Base-by-base conservation (phyloP, 179 eudicot species). In the Heliamphora pulchella region DNA sequence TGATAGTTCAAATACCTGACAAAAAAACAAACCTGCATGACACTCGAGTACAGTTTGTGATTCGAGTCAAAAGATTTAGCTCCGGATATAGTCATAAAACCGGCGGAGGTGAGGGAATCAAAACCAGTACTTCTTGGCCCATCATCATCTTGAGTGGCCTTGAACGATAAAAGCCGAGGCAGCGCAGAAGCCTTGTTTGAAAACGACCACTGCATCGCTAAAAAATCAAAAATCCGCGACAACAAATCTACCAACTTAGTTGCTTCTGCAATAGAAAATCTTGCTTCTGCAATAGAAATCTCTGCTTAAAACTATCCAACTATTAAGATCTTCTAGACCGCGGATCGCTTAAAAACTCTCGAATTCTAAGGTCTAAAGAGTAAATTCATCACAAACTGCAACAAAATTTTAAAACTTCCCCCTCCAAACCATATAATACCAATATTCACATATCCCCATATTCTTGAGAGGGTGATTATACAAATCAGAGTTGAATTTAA, bases 121-220 rank as follows among this genome's bases (percentile, higher is more conserved):
- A 81, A 82, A 55, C 80, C 86, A 57, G 70, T 75, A 79, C 80
- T 81, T 51, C 77, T 70, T 0, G 83, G 62, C 58, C 77, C 87
- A 76, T 78, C 87, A 76, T 80, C 86, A 74, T 84, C 87, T 69
- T 85, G 83, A 14, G 72, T 69, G 51, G 89, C 82, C 53, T 85
- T 86, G 57, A 91, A 91, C 15, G 97, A 89, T 22, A 91, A 73
- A 78, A 87, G 61, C 76, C 86, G 89, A 18, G 91, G 84, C 74
- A 71, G 57, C 4, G 66, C 69, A 74, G 75, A 71, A 63, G 61
- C 75, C 75, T 81, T 86, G 74, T 85, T 82, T 44, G 91, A 69
- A 64, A 90, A 90, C 17, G 93, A 86, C 93, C 91, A 89, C 84
- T 90, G 91, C 82, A 87, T 79, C 15, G 82, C 83, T 41, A 87